Percentiles rank a stretch among this genome's conserved stretches.
Conservation (phyloP, 306 rosid species). For the Fagus crenata region DNA sequence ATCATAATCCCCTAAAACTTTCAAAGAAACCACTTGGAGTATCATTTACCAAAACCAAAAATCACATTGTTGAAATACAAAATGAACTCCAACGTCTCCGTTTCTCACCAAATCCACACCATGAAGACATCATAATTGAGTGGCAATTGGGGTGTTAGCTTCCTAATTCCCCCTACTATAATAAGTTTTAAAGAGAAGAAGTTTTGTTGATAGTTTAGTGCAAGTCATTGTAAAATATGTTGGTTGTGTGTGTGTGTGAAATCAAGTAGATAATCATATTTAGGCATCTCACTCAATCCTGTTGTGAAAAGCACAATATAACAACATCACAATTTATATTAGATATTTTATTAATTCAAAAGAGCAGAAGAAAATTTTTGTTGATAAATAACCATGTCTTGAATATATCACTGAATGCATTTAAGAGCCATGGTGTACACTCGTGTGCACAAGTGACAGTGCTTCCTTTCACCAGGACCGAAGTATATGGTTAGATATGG, state of each 20-base stretch:
- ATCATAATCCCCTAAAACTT: too few relatives aligned
- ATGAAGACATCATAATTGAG: background rate
- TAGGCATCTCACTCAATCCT: background rate
- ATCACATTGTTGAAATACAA: too few relatives aligned
- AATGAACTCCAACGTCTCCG: too few relatives aligned
- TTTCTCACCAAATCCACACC: background rate
- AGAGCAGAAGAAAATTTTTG: background rate
- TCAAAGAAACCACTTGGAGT: too few relatives aligned
- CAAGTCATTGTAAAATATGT: background rate
- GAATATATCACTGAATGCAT: background rate
- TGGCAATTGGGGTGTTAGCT: background rate
- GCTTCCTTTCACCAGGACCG: background rate
- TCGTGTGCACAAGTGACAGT: background rate
- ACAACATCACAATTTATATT: background rate
- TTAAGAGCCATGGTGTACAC: background rate
- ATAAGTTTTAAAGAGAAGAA: background rate
- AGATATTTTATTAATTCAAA: background rate
- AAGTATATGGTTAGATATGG: background rate
- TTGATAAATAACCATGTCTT: background rate
- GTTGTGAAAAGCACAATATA: background rate
- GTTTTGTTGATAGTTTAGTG: background rate
- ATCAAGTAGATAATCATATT: background rate
- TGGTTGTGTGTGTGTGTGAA: background rate
- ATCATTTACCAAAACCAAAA: too few relatives aligned
- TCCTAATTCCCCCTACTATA: background rate